Conservation (phyloP, 192 early-diverging fungal species). For the Backusella australiensis region DNA sequence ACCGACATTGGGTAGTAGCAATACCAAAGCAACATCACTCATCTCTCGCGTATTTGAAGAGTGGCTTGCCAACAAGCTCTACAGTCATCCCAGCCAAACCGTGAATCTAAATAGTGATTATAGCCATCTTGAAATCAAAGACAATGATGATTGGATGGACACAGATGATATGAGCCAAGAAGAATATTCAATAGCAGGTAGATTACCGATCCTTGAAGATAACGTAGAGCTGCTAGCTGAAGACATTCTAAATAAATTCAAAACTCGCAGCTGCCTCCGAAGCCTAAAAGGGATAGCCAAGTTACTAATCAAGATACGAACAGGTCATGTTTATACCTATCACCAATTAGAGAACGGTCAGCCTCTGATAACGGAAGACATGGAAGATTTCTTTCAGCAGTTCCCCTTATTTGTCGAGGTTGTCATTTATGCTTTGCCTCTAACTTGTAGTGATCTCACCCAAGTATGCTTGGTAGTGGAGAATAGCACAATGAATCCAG, state of each 20-base stretch:
- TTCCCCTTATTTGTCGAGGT: slow-evolving; percentile 43
- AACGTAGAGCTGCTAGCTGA: slow-evolving; percentile 33
- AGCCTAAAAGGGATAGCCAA: slow-evolving; percentile 26
- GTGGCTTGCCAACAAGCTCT: slow-evolving; percentile 38
- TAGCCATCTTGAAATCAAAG: neutral
- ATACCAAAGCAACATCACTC: slow-evolving; percentile 29
- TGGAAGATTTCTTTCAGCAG: slow-evolving; percentile 40
- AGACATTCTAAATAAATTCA: slow-evolving; percentile 37
- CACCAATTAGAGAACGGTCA: slow-evolving; percentile 32
- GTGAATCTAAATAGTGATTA: slow-evolving; percentile 3
- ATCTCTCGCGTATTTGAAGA: slow-evolving; percentile 38
- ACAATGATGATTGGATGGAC: neutral
- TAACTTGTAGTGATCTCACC: neutral
- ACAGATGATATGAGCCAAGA: neutral
- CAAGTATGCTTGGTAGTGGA: slow-evolving; percentile 19
- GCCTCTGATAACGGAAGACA: slow-evolving; percentile 29
- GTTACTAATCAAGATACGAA: slow-evolving; percentile 35
- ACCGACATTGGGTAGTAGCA: slow-evolving; percentile 34
- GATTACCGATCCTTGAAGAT: slow-evolving; percentile 41
- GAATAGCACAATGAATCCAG: slow-evolving; percentile 26
- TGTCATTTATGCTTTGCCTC: slow-evolving; percentile 16
- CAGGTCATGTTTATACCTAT: slow-evolving; percentile 39
- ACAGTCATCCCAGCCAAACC: slow-evolving; percentile 14
- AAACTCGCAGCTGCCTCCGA: slow-evolving; percentile 12
- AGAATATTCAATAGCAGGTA: slow-evolving; percentile 10